A percentile compares a stretch with the other conserved stretches of the same genome.
Conservation (phyloP, 2,329 filamentous ascomycete genomes). For the Gaeumannomyces sp. region DNA sequence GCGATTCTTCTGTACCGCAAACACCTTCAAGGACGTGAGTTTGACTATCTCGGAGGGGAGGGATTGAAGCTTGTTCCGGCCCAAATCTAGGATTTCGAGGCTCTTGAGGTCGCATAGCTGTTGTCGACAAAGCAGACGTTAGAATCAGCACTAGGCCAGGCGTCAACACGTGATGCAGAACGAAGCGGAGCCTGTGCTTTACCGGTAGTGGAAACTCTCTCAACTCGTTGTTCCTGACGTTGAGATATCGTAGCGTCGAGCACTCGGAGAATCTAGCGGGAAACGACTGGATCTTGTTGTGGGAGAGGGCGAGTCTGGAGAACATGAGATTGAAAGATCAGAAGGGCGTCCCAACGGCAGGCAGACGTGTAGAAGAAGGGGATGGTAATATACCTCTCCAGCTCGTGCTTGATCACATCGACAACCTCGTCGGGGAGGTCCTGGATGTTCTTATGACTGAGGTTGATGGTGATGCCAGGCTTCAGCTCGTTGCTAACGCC, state of each 20-base stretch:
- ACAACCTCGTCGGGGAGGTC: slow-evolving; percentile 67
- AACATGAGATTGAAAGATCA: slow-evolving; percentile 16
- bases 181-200: slow-evolving; percentile 13
- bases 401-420: slow-evolving; percentile 65
- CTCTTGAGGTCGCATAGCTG: slow-evolving; percentile 81
- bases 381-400: slow-evolving; percentile 54
- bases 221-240: slow-evolving; percentile 71
- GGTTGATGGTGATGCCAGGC: slow-evolving; percentile 70
- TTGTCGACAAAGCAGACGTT: not conserved
- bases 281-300: slow-evolving; percentile 67
- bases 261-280: slow-evolving; percentile 69
- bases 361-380: not conserved
- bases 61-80: slow-evolving; percentile 73
- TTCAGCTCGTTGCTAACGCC: slow-evolving; percentile 55
- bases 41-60: slow-evolving; percentile 75
- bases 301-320: slow-evolving; percentile 68
- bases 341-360: slow-evolving; percentile 7
- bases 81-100: slow-evolving; percentile 88
- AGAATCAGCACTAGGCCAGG: slow-evolving; percentile 14
- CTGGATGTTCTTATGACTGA: slow-evolving; percentile 69
- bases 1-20: slow-evolving; percentile 81
- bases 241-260: slow-evolving; percentile 71
- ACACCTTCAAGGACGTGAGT: slow-evolving; percentile 78
- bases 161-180: slow-evolving; percentile 4
- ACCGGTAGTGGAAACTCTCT: slow-evolving; percentile 54